Conservation (phyloP, 768 basidiomycete genomes). For the Lactarius hatsudake region DNA sequence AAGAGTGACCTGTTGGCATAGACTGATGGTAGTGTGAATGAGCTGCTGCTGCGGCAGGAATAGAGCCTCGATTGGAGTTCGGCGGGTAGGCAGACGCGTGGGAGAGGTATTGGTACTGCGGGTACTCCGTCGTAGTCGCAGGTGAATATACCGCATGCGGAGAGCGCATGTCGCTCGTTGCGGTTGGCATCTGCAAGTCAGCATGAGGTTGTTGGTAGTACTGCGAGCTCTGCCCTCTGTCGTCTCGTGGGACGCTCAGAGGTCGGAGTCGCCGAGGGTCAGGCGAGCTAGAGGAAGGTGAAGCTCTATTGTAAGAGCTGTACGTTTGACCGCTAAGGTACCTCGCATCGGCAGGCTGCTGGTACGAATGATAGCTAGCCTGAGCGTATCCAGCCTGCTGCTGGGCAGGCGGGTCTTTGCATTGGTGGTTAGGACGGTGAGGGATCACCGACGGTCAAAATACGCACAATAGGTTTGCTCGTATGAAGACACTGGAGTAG, state of each 20-base stretch:
- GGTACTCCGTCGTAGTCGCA: not conserved
- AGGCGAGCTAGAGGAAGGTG: slow-evolving; percentile 12
- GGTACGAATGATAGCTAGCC: slow-evolving; percentile 2
- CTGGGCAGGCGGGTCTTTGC: slow-evolving; percentile 14
- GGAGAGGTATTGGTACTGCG: slow-evolving; percentile 9
- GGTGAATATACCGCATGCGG: slow-evolving; percentile 18
- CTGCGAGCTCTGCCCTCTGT: not conserved
- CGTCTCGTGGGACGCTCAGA: slow-evolving; percentile 14
- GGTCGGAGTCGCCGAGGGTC: slow-evolving; percentile 15
- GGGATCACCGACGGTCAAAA: slow-evolving; percentile 3
- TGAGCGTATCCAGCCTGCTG: slow-evolving; percentile 9
- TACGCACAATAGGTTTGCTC: slow-evolving; percentile 17
- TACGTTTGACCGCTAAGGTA: slow-evolving; percentile 6
- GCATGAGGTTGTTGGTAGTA: slow-evolving; percentile 8
- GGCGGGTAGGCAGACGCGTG: slow-evolving; percentile 2
- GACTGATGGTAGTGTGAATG: slow-evolving; percentile 25
- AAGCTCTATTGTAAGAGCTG: slow-evolving; percentile 11
- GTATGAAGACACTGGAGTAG: slow-evolving; percentile 15
- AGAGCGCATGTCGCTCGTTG: slow-evolving; percentile 21
- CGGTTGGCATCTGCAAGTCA: slow-evolving; percentile 13
- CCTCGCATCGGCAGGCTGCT: slow-evolving; percentile 15
- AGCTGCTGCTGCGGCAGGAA: slow-evolving; percentile 24
- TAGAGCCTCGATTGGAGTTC: slow-evolving; percentile 27
- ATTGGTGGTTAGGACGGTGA: slow-evolving; percentile 1
- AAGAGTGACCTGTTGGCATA: slow-evolving; percentile 33